A percentile compares a stretch with the other conserved stretches of the same genome.
Conservation (phyloP, 2,329 filamentous ascomycete species). For the Ambrosiella xylebori region DNA sequence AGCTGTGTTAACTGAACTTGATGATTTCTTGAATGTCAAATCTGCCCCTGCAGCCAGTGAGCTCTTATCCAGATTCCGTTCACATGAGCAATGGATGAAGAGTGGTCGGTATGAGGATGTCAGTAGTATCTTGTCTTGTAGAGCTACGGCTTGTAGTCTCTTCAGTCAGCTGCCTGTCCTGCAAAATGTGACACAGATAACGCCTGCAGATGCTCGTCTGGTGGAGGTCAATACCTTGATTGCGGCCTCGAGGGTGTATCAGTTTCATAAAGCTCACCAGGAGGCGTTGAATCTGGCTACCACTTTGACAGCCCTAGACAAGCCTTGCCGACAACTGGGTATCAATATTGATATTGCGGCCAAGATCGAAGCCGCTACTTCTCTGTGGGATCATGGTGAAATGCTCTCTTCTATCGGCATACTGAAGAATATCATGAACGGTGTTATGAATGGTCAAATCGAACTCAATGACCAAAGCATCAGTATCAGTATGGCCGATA, state of each 20-base stretch:
- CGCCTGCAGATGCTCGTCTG: conserved; percentile 45
- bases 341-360: conserved; percentile 62
- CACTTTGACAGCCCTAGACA: conserved; percentile 61
- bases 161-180: conserved; percentile 54
- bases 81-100: conserved; percentile 62
- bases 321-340: conserved; percentile 49
- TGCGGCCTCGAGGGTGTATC: conserved; percentile 55
- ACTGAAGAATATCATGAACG: conserved; percentile 49
- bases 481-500: conserved; percentile 53
- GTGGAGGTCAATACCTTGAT: conserved; percentile 65
- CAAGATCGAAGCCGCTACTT: conserved; percentile 68
- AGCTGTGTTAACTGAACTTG: conserved; percentile 63
- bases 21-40: conserved; percentile 51
- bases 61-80: conserved; percentile 45
- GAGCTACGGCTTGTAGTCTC: conserved; percentile 67
- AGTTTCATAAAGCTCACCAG: conserved; percentile 66
- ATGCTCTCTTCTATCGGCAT: conserved; percentile 77
- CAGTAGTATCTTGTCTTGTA: conserved; percentile 61
- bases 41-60: conserved; percentile 40
- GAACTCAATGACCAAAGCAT: conserved; percentile 53
- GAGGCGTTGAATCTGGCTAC: conserved; percentile 78
- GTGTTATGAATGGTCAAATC: conserved; percentile 20
- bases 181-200: conserved; percentile 41
- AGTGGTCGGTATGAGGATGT: conserved; percentile 68
- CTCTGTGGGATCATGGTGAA: conserved; percentile 89